Base-by-base conservation (phyloP, 2,329 filamentous ascomycete genomes). In the Ascochyta rabiei region DNA sequence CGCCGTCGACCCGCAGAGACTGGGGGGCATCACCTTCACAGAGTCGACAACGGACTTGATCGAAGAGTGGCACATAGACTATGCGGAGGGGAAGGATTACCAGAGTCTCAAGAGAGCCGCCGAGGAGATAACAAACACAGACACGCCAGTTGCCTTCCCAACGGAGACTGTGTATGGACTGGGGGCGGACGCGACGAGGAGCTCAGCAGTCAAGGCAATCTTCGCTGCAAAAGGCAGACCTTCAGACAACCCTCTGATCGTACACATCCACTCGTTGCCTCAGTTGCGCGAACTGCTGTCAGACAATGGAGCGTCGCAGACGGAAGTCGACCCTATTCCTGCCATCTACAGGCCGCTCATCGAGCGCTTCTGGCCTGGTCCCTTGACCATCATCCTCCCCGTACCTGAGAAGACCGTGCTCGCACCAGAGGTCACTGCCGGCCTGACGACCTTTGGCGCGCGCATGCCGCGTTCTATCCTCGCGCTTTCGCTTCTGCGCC, bases 161-260 rank as follows among this genome's bases (percentile, higher is more conserved):
- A 99, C 95, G 0, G 95, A 99, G 77, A 99, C 95, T 0, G 95
- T 99, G 0, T 99, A 99, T 73, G 95, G 95, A 0, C 83, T 99
- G 7, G 95, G 92, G n/a, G 95, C 95, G 13, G 95, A 98, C 77
- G 95, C 95, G 10, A 98, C 93, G 23, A 85, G 91, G 66, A 91
- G 88, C 67, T 81, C 79, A 21, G 89, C 93, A 2, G 93, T 98
- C 6, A 86, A 84, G 69, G 93, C 92, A n/a, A 99, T 99, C 63
- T 99, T 95, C 75, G 82, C 85, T 19, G 92, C 91, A 47, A 99
- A 99, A 77, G 89, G 91, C 51, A 81, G 95, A 50, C 95, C 95
- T 3, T 89, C 89, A 6, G 95, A 99, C 72, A 99, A 99, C 73
- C 95, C 95, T 16, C 84, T 99, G 54, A 99, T 99, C 64, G 87